Percentiles rank a stretch among this genome's conserved stretches.
phyloP scores from a whole-genome alignment of 1,139 yeast genomes.

The Suhomyces bolitotheri region DNA sequence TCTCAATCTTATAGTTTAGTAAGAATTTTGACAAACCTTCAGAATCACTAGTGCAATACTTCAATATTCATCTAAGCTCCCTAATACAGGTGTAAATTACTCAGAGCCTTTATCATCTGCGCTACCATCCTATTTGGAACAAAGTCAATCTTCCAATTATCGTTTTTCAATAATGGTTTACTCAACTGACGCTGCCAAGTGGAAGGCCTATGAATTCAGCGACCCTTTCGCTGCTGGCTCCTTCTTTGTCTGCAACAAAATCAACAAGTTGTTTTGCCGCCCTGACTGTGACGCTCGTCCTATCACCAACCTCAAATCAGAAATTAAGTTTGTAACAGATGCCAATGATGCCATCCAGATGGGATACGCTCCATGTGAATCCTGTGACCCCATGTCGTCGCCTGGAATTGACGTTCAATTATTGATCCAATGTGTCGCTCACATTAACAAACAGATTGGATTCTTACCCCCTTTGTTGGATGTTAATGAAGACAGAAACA shows the following conservation, averaged over 20 bases:
- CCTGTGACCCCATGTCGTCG: conserved; percentile 47
- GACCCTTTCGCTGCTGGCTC: conserved; percentile 67
- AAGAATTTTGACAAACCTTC: no score
- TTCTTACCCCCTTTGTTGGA: conserved; percentile 52
- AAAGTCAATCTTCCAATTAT: no score
- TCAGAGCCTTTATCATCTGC: no score
- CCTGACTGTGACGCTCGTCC: conserved; percentile 67
- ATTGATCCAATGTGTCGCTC: conserved; percentile 56
- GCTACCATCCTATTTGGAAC: no score
- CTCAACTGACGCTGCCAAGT: conserved; percentile 48
- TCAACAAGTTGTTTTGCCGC: conserved; percentile 51
- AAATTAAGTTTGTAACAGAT: conserved; percentile 45
- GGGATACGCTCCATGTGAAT: conserved; percentile 54
- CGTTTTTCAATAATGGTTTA: no score
- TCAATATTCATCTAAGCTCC: no score
- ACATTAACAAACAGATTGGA: conserved; percentile 59
- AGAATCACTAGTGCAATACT: no score
- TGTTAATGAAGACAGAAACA: conserved; percentile 47
- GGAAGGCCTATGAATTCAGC: conserved; percentile 67
- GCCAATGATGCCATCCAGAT: conserved; percentile 43
- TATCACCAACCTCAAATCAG: conserved; percentile 42
- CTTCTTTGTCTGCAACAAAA: conserved; percentile 52
- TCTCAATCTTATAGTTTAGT: no score
- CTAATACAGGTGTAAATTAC: no score
- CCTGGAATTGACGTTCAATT: conserved; percentile 54